A percentile compares a stretch with the other conserved stretches of the same genome.
Evolutionary conservation across 176 grass and related monocot genomes (phyloP).

Genomic region (Canna indica): DNA sequence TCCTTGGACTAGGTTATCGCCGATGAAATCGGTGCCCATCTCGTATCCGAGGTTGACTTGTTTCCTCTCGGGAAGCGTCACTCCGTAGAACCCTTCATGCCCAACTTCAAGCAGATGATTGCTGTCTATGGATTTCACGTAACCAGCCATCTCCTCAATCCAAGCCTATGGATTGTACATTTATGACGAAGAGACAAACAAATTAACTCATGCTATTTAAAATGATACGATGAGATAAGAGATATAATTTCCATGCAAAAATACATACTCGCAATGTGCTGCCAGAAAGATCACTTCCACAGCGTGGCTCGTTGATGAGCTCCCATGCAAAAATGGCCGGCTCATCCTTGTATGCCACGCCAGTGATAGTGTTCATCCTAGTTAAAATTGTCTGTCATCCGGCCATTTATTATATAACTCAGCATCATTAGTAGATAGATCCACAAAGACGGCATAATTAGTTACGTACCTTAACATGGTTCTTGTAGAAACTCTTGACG

Average conservation of each 20-base stretch:
- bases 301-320: conserved; percentile 19
- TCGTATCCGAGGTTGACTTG: neutral
- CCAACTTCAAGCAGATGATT: conserved; percentile 12
- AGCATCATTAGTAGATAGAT: too few species aligned
- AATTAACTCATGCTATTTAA: neutral
- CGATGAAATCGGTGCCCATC: conserved; percentile 15
- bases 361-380: conserved; percentile 5
- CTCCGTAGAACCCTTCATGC: conserved; percentile 22
- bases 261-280: neutral
- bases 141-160: conserved; percentile 19
- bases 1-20: conserved; percentile 1
- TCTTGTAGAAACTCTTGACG: conserved; percentile 23
- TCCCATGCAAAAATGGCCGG: conserved; percentile 21
- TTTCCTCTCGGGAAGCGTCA: neutral
- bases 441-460: too few species aligned
- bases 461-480: conserved; percentile 17
- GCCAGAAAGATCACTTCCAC: conserved; percentile 6
- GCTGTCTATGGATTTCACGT: conserved; percentile 19
- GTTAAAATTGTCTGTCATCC: conserved; percentile 10
- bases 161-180: conserved; percentile 1
- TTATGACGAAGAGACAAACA: neutral
- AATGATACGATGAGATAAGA: neutral
- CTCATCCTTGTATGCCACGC: conserved; percentile 14
- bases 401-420: too few species aligned
- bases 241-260: neutral